Conservation (phyloP, 208 protist species). For the Wallacemonas sp. region DNA sequence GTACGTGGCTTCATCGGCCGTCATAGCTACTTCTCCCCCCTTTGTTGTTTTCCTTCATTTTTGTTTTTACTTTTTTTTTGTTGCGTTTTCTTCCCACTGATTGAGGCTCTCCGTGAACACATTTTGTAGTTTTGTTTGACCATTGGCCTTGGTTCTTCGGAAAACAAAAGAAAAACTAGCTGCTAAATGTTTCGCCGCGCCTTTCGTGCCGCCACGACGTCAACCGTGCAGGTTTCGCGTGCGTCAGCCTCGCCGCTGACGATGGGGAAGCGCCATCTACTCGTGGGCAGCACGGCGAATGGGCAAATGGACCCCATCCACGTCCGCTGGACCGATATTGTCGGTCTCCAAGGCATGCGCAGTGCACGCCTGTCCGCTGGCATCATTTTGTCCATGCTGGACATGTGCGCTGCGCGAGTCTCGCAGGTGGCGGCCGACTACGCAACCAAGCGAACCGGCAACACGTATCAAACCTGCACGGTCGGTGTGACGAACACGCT, state of each 20-base stretch:
- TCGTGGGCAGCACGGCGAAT: conserved; percentile 62
- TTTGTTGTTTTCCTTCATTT: no score
- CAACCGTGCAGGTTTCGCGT: neutral
- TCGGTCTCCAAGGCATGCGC: conserved; percentile 46
- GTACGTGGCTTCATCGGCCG: no score
- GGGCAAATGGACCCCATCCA: conserved; percentile 51
- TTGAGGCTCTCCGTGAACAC: neutral
- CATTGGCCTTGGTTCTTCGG: no score
- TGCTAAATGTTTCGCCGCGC: conserved; percentile 23
- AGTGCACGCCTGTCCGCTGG: conserved; percentile 72
- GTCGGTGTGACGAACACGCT: conserved; percentile 84
- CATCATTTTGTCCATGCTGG: conserved; percentile 81
- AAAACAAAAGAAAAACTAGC: no score
- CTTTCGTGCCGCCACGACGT: neutral
- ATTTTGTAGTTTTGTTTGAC: no score
- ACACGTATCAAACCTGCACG: conserved; percentile 60
- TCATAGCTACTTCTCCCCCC: no score
- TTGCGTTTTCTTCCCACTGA: conserved; percentile 6
- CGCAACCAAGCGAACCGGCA: conserved; percentile 19
- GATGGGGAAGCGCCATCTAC: conserved; percentile 20
- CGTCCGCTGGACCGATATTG: conserved; percentile 80
- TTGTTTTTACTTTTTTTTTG: no score
- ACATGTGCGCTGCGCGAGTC: conserved; percentile 81
- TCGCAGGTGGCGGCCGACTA: conserved; percentile 39
- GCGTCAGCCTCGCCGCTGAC: neutral